Evolutionary conservation across 2,329 filamentous ascomycete species (phyloP).

Genomic region (Cryphonectria japonica): DNA sequence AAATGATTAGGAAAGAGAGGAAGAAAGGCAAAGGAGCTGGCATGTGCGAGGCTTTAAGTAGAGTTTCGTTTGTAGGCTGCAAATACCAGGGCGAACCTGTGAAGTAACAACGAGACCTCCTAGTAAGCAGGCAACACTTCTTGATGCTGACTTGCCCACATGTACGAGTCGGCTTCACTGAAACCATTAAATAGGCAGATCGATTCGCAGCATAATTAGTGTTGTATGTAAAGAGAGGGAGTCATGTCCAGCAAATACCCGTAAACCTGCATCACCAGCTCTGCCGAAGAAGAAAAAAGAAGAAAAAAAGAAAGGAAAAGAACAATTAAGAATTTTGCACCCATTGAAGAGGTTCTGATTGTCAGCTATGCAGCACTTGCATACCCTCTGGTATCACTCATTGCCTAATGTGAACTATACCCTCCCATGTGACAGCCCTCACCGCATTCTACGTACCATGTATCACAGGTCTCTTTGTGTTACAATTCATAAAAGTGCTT

Average conservation of each 20-base stretch:
- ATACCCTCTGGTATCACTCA: background rate
- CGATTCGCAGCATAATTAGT: background rate
- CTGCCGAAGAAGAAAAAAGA: background rate
- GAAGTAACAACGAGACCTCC: background rate
- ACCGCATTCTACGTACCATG: background rate
- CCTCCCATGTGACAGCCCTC: background rate
- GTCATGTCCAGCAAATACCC: background rate
- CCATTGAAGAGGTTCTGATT: background rate
- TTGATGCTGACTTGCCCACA: background rate
- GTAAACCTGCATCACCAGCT: background rate
- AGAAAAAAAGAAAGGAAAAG: too few species aligned
- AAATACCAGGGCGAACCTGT: background rate
- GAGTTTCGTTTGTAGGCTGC: background rate
- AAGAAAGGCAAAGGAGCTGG: background rate
- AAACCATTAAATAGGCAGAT: background rate
- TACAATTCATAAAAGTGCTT: background rate
- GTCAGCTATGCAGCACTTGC: background rate
- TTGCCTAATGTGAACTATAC: background rate
- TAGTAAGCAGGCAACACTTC: background rate
- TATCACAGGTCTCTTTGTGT: background rate
- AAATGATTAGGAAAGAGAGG: background rate
- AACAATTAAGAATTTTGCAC: background rate
- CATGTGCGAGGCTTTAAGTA: background rate
- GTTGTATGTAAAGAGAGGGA: background rate
- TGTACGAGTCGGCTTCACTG: background rate